phyloP scores from a whole-genome alignment of 2,329 filamentous ascomycete genomes.

The Aureobasidium leucospermi region DNA sequence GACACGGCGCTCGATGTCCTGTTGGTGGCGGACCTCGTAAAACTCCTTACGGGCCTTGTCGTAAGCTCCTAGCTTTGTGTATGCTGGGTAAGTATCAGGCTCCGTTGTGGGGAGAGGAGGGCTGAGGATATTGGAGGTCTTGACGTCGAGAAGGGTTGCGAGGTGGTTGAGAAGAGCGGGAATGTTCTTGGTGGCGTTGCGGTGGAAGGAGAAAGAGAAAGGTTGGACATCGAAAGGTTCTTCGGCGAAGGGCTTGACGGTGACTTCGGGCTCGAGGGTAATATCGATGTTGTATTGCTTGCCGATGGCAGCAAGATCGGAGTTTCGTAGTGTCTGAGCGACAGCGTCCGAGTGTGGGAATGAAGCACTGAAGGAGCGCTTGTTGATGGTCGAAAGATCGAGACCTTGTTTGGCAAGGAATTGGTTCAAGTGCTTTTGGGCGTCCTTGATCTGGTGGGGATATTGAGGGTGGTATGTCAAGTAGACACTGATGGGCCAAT shows the following conservation, averaged over 20 bases:
- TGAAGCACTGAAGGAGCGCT: conserved; percentile 1
- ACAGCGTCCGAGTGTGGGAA: background rate
- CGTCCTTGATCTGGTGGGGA: conserved; percentile 4
- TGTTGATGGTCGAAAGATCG: background rate
- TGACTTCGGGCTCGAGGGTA: background rate
- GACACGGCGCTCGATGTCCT: conserved; percentile 76
- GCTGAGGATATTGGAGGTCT: background rate
- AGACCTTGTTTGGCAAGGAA: background rate
- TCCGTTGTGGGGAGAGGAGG: conserved; percentile 24
- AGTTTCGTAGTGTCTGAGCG: background rate
- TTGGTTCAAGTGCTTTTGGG: background rate
- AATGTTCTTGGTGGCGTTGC: background rate
- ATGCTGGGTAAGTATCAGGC: conserved; percentile 41
- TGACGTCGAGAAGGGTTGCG: background rate
- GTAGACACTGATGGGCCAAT: background rate
- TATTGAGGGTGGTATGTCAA: conserved; percentile 11
- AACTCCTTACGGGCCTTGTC: conserved; percentile 84
- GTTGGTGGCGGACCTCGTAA: conserved; percentile 71
- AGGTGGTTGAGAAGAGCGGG: background rate
- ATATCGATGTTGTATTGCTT: conserved; percentile 10
- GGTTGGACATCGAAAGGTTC: background rate
- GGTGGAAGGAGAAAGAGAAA: conserved; percentile 8
- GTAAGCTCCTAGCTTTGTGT: conserved; percentile 59
- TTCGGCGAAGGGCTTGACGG: conserved; percentile 9
- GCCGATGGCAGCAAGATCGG: conserved; percentile 6